A percentile compares a stretch with the other conserved stretches of the same genome.
phyloP scores from a whole-genome alignment of 2,329 filamentous ascomycete species.

The Colletotrichum graminicola region DNA sequence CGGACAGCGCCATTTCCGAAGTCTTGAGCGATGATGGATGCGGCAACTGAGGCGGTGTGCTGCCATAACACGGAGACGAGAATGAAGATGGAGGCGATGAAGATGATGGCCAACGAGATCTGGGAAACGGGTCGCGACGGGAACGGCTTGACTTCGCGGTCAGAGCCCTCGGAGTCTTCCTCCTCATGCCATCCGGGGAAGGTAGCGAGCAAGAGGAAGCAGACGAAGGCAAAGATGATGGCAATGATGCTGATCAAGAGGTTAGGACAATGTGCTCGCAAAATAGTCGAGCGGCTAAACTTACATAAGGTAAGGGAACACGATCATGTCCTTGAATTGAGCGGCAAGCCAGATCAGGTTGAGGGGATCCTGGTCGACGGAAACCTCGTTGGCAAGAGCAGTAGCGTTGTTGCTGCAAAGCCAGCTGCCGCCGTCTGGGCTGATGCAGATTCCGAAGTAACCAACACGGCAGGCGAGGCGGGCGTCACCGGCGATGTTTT shows the following conservation, averaged over 20 bases:
- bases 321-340: constrained; percentile 98
- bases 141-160: constrained; percentile 93
- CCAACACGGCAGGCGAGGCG: constrained; percentile 91
- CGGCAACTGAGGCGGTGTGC: constrained; percentile 95
- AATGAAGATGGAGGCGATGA: constrained; percentile 77
- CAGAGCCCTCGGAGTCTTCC: constrained; percentile 81
- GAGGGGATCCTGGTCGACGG: constrained; percentile 91
- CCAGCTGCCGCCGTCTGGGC: constrained; percentile 89
- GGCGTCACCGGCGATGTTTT: constrained; percentile 89
- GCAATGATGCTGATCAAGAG: constrained; percentile 81
- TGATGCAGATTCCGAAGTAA: constrained; percentile 98
- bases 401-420: constrained; percentile 98
- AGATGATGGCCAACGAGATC: constrained; percentile 93
- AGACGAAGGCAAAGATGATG: constrained; percentile 96
- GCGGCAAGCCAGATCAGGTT: constrained; percentile 97
- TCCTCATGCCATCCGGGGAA: constrained; percentile 99
- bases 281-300: constrained; percentile 50
- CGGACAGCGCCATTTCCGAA: constrained; percentile 90
- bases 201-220: constrained; percentile 92
- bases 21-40: constrained; percentile 92
- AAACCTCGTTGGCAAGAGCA: constrained; percentile 88
- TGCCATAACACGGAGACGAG: constrained; percentile 87
- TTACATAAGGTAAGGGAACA: constrained; percentile 96
- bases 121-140: constrained; percentile 93
- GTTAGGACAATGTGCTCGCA: constrained; percentile 37